phyloP scores from a whole-genome alignment of 1,284 basidiomycete species.

The Rhodofomes roseus region DNA sequence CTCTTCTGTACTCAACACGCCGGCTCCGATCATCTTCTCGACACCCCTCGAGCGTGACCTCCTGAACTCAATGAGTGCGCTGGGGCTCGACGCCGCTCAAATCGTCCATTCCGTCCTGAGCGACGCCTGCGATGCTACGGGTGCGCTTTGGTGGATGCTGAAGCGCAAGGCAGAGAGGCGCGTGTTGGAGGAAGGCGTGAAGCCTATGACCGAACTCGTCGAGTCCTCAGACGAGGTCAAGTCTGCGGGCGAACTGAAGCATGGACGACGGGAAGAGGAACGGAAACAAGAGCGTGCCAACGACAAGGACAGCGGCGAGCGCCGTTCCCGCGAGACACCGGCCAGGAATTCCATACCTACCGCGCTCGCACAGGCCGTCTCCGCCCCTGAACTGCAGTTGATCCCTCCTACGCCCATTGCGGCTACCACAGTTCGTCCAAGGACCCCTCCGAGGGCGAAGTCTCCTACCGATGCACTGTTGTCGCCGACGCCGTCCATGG shows the following conservation, averaged over 20 bases:
- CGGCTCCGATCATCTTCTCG: conserved; percentile 81
- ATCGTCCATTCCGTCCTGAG: conserved; percentile 89
- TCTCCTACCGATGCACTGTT: conserved; percentile 46
- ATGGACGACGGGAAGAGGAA: conserved; percentile 18
- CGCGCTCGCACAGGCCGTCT: conserved; percentile 20
- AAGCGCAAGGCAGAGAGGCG: conserved; percentile 75
- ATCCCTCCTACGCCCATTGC: conserved; percentile 72
- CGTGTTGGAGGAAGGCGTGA: conserved; percentile 39
- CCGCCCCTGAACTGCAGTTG: conserved; percentile 59
- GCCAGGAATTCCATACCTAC: conserved; percentile 18
- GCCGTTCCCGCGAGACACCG: background rate
- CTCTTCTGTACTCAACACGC: conserved; percentile 63
- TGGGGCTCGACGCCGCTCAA: conserved; percentile 94
- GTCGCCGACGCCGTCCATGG: conserved; percentile 58
- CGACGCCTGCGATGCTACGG: conserved; percentile 90
- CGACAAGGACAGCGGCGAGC: background rate
- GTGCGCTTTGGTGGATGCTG: conserved; percentile 97
- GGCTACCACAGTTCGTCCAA: conserved; percentile 34
- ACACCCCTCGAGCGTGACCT: conserved; percentile 80
- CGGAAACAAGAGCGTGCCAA: conserved; percentile 13
- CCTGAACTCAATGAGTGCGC: conserved; percentile 66
- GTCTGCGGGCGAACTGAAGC: conserved; percentile 22
- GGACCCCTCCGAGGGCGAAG: conserved; percentile 51
- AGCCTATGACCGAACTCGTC: conserved; percentile 4
- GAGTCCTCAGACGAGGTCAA: conserved; percentile 23